Evolutionary conservation across 441 rosid genomes (phyloP).

Genomic region (Mallotus repandus): DNA sequence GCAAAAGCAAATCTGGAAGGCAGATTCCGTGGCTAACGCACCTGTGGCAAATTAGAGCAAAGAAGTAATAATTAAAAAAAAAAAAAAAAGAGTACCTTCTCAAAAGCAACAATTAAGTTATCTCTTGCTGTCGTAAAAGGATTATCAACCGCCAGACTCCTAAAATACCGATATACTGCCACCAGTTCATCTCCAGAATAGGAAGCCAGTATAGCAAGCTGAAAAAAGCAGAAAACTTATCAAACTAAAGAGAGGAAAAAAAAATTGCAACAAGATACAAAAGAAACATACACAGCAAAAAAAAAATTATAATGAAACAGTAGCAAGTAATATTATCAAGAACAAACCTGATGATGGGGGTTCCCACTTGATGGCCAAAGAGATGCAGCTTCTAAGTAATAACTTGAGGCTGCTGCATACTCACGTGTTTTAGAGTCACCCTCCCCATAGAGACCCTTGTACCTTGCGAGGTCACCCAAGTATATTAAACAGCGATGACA

Average conservation of each 20-base stretch:
- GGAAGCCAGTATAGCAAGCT: conserved; percentile 95
- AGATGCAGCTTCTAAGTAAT: conserved; percentile 90
- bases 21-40: background rate
- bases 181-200: conserved; percentile 79
- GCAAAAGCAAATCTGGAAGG: background rate
- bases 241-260: conserved; percentile 7
- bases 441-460: conserved; percentile 90
- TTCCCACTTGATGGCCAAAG: conserved; percentile 87
- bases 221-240: conserved; percentile 33
- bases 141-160: conserved; percentile 86
- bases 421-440: conserved; percentile 75
- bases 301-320: background rate
- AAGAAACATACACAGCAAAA: background rate
- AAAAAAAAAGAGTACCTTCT: conserved; percentile 55
- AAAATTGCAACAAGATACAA: background rate
- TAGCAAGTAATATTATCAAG: background rate
- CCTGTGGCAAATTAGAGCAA: background rate
- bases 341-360: conserved; percentile 92
- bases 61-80: background rate
- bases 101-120: conserved; percentile 93
- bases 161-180: conserved; percentile 80
- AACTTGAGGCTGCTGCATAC: conserved; percentile 88
- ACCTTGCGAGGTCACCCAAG: conserved; percentile 95
- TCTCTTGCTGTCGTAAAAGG: conserved; percentile 96
- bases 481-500: conserved; percentile 98